Percentiles rank a stretch among this genome's conserved stretches.
phyloP scores from a whole-genome alignment of 2,329 filamentous ascomycete species.

The Paecilomyces formosus region DNA sequence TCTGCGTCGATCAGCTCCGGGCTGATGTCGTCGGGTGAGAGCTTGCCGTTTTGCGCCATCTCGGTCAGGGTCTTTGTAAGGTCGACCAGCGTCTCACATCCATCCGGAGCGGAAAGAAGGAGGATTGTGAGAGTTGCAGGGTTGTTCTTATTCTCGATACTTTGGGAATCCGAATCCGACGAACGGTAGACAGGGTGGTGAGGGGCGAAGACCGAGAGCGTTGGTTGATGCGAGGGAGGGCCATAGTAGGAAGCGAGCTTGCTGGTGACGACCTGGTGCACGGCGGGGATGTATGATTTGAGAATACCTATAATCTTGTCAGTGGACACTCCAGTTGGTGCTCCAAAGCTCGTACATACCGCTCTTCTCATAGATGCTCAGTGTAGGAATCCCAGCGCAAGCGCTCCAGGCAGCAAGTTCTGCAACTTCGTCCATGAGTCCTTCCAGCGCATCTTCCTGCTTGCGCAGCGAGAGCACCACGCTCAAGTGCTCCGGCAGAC shows the following conservation, averaged over 20 bases:
- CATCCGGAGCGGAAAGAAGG: constrained; percentile 80
- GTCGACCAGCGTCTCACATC: constrained; percentile 88
- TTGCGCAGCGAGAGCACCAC: constrained; percentile 68
- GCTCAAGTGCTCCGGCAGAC: constrained; percentile 78
- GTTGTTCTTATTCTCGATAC: constrained; percentile 14
- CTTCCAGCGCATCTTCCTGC: constrained; percentile 69
- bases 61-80: constrained; percentile 88
- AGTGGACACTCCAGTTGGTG: neutral
- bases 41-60: constrained; percentile 86
- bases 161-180: constrained; percentile 7
- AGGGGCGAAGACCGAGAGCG: constrained; percentile 65
- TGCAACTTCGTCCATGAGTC: constrained; percentile 79
- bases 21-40: constrained; percentile 74
- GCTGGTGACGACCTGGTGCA: constrained; percentile 68
- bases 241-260: constrained; percentile 88
- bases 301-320: constrained; percentile 57
- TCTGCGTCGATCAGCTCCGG: constrained; percentile 84
- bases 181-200: constrained; percentile 49
- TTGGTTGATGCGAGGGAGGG: constrained; percentile 54
- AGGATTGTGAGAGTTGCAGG: constrained; percentile 52
- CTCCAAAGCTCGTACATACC: constrained; percentile 47
- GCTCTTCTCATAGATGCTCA: constrained; percentile 88
- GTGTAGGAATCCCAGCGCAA: constrained; percentile 74
- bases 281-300: constrained; percentile 80
- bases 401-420: constrained; percentile 92